Conservation (phyloP, 148 eudicot species). For the Silene conica region DNA sequence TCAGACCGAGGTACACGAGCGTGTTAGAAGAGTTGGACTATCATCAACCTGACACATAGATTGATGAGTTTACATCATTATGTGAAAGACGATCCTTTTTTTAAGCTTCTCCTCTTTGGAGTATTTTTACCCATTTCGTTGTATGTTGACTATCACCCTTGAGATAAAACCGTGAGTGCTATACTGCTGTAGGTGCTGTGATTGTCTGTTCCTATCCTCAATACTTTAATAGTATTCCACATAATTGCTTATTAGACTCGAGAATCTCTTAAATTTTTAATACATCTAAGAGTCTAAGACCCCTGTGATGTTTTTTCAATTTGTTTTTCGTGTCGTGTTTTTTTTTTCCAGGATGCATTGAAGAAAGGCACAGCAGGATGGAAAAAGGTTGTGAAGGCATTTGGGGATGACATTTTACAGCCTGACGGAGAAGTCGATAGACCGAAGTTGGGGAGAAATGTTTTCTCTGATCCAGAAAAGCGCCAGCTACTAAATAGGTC, state of each 20-base stretch:
- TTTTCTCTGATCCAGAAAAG: slow-evolving; percentile 69
- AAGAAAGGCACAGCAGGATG: slow-evolving; percentile 94
- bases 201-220: background rate
- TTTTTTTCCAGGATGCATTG: slow-evolving; percentile 64
- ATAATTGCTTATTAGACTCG: background rate
- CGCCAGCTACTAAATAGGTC: slow-evolving; percentile 88
- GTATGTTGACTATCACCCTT: background rate
- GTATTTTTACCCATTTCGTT: background rate
- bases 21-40: no score
- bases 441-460: slow-evolving; percentile 69
- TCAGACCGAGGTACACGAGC: no score
- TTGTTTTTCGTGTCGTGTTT: background rate
- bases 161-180: background rate
- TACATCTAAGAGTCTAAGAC: no score
- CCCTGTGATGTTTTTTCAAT: background rate
- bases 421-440: slow-evolving; percentile 88
- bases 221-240: background rate
- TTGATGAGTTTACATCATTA: background rate
- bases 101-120: background rate
- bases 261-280: background rate
- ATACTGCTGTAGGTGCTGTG: background rate
- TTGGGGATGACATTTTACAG: slow-evolving; percentile 71
- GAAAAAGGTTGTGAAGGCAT: slow-evolving; percentile 81
- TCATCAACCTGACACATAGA: background rate
- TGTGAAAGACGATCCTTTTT: background rate